These are phyloP conservation scores for maize (Zea mays) DNA, from an alignment of 176 grass and related monocot species.

Conservation along the genomic window DNA sequence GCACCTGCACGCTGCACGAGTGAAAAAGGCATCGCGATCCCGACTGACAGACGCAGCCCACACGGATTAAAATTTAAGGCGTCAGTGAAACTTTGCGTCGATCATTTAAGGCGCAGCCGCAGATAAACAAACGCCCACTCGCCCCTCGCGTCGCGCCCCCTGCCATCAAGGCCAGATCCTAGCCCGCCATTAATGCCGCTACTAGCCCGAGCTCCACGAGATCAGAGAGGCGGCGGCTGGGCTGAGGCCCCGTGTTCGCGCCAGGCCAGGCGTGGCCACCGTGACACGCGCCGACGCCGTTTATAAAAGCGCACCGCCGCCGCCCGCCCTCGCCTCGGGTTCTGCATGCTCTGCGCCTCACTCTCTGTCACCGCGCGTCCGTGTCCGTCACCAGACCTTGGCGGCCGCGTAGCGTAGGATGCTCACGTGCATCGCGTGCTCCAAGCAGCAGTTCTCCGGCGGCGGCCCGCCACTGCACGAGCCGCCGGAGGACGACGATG, in stretches of 20 bases:
- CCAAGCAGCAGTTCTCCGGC: slow-evolving; percentile 69
- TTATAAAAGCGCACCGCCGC: slow-evolving; percentile 18
- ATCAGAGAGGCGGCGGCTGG: slow-evolving; percentile 20
- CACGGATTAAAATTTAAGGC: not conserved
- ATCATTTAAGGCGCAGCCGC: slow-evolving; percentile 6
- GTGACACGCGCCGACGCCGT: not conserved
- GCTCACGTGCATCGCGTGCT: slow-evolving; percentile 96
- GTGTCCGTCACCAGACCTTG: slow-evolving; percentile 5
- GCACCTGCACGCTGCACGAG: slow-evolving; percentile 30
- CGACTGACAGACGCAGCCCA: slow-evolving; percentile 19
- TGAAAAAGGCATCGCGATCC: not conserved
- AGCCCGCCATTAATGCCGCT: slow-evolving; percentile 44
- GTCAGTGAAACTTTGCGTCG: slow-evolving; percentile 34
- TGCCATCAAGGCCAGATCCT: slow-evolving; percentile 32
- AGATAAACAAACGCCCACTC: slow-evolving; percentile 38
- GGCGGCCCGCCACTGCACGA: slow-evolving; percentile 51
- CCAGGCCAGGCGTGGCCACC: not conserved
- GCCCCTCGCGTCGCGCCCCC: slow-evolving; percentile 41
- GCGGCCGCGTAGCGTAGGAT: slow-evolving; percentile 31
- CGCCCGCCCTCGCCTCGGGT: not conserved
- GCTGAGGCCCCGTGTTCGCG: not conserved
- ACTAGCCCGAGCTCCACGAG: slow-evolving; percentile 39
- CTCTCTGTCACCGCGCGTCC: slow-evolving; percentile 1
- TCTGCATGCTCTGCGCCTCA: not conserved
- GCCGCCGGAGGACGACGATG: slow-evolving; percentile 55